Evolutionary conservation across 306 rosid genomes (phyloP).

Genomic region (Inga oerstediana): DNA sequence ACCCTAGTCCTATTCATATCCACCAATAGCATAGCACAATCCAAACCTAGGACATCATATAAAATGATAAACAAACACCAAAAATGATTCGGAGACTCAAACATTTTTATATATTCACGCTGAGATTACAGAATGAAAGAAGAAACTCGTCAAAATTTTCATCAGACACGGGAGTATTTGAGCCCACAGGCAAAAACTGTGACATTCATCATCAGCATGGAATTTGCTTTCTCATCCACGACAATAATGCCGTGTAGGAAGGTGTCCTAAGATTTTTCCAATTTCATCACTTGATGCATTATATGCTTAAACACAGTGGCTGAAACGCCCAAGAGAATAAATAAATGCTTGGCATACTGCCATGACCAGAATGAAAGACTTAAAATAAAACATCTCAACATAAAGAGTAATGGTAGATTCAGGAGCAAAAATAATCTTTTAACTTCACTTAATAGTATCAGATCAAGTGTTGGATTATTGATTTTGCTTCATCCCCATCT

Average conservation of each 20-base stretch:
- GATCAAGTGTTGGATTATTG: conserved; percentile 56
- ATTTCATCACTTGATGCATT: conserved; percentile 44
- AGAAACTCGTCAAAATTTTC: too few species aligned
- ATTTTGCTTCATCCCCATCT: conserved; percentile 44
- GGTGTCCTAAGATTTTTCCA: conserved; percentile 66
- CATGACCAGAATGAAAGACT: neutral
- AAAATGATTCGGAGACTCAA: too few species aligned
- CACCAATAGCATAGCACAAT: too few species aligned
- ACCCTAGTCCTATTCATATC: too few species aligned
- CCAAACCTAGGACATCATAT: too few species aligned
- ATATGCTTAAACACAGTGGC: neutral
- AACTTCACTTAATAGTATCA: conserved; percentile 36
- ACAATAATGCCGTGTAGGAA: conserved; percentile 46
- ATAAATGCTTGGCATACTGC: neutral
- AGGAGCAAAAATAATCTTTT: conserved; percentile 27
- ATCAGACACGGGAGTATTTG: too few species aligned
- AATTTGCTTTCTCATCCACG: conserved; percentile 52
- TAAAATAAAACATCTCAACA: neutral
- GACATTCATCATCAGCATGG: conserved; percentile 42
- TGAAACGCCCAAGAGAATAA: neutral
- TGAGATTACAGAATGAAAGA: too few species aligned
- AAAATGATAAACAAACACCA: too few species aligned
- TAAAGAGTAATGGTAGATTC: conserved; percentile 26
- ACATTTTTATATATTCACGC: too few species aligned
- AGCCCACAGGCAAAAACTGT: neutral